Evolutionary conservation across 2,329 filamentous ascomycete species (phyloP), one percentile per base, ranked within the genome.

Genomic region (Colletotrichum zoysiae): DNA sequence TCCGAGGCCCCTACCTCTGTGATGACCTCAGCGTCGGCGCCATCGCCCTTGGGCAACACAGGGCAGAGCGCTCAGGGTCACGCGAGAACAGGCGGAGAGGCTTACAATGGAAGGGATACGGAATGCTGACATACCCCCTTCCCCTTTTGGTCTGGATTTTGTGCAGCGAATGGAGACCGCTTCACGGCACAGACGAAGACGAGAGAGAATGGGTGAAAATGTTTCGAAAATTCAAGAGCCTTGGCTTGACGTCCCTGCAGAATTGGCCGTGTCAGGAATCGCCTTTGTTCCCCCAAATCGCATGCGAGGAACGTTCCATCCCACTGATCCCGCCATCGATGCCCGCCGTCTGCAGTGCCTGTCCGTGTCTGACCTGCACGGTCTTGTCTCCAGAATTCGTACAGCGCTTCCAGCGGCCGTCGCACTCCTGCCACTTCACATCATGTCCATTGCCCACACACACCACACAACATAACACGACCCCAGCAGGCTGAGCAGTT

Each of bases 211-310:
- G 30, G 3, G 30, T 3, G 11, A 40, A 50, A 40, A 50, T 20
- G 33, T 40, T 16, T n/a, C 59, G 30, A 57, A 66, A 56, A 38
- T 30, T 14, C 16, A 38, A 65, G 44, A 67, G 30, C 12, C 55
- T 57, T 57, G 44, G 26, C 65, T 71, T 68, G 69, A 59, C 58
- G 69, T 65, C 59, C 65, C 69, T 61, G 63, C 63, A 67, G 67
- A 61, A 46, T 55, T 70, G 53, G 50, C 61, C 55, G 63, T 71
- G 58, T 65, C 69, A 69, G 51, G 59, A 64, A 71, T 65, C 50
- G 40, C 53, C 46, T 69, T 69, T 59, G 46, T 20, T 53, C 55
- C 65, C 58, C 65, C 58, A 71, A 71, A 68, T 59, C 65, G 68
- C 65, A 71, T 63, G 58, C 65, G 44, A 71, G 51, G 57, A 40